These are phyloP conservation scores for Pichia nakasei DNA, from an alignment of 805 yeast species.

Conservation along the genomic window DNA sequence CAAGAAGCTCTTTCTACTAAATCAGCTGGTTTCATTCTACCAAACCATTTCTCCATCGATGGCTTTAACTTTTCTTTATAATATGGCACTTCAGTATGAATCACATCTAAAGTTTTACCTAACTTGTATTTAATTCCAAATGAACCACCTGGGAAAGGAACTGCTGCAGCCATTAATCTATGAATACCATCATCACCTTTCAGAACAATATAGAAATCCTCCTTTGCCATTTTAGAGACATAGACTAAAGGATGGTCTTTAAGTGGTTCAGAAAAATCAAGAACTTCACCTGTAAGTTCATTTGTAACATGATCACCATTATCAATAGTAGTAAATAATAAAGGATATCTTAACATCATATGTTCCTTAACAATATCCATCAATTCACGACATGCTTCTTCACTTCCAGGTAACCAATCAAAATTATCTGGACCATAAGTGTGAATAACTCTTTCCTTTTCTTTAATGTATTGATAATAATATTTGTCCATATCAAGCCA, in stretches of 20 bases:
- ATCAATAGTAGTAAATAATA: slow-evolving; percentile 43
- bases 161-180: slow-evolving; percentile 64
- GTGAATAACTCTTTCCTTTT: slow-evolving; percentile 49
- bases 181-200: slow-evolving; percentile 48
- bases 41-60: slow-evolving; percentile 70
- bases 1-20: slow-evolving; percentile 70
- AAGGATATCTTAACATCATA: slow-evolving; percentile 54
- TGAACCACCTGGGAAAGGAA: slow-evolving; percentile 73
- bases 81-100: slow-evolving; percentile 64
- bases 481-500: slow-evolving; percentile 79
- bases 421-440: slow-evolving; percentile 52
- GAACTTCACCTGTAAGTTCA: slow-evolving; percentile 51
- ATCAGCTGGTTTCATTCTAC: slow-evolving; percentile 47
- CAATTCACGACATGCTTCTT: slow-evolving; percentile 52
- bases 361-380: slow-evolving; percentile 56
- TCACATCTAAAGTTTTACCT: slow-evolving; percentile 53
- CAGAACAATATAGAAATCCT: slow-evolving; percentile 59
- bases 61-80: slow-evolving; percentile 54
- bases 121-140: slow-evolving; percentile 53
- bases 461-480: slow-evolving; percentile 56
- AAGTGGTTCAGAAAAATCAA: slow-evolving; percentile 53
- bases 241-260: slow-evolving; percentile 56
- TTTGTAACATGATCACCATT: slow-evolving; percentile 47
- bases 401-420: slow-evolving; percentile 58
- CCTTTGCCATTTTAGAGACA: slow-evolving; percentile 64